These are phyloP conservation scores for Thelephora aurantiotincta DNA, from an alignment of 768 basidiomycete species.

Conservation along the genomic window DNA sequence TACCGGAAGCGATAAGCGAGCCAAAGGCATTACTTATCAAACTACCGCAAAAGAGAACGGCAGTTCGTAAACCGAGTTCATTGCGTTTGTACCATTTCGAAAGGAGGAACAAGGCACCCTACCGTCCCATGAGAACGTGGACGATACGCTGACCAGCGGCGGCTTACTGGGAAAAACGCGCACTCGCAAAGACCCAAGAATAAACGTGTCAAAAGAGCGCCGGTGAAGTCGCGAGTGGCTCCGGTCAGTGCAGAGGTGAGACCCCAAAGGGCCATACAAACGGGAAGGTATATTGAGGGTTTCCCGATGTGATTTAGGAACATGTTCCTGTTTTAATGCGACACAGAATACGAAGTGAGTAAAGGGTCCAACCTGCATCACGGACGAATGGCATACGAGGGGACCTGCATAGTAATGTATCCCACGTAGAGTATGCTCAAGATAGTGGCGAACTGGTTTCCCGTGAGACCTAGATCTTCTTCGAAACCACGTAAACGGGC, in stretches of 20 bases:
- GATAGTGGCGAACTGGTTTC: conserved; percentile 50
- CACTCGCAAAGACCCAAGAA: conserved; percentile 50
- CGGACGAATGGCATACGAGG: conserved; percentile 33
- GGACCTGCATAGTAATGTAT: conserved; percentile 71
- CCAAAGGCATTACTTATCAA: conserved; percentile 77
- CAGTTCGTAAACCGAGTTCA: conserved; percentile 58
- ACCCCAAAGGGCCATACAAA: conserved; percentile 54
- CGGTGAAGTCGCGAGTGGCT: conserved; percentile 28
- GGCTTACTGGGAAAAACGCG: conserved; percentile 41
- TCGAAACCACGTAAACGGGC: conserved; percentile 64
- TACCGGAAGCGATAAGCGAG: conserved; percentile 61
- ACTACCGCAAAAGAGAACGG: conserved; percentile 56
- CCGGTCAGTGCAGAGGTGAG: conserved; percentile 36
- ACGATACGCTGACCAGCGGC: background rate
- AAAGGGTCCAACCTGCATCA: background rate
- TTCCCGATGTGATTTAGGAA: conserved; percentile 51
- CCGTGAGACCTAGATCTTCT: conserved; percentile 46
- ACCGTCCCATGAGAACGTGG: background rate
- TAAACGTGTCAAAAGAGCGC: conserved; percentile 56
- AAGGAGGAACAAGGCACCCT: conserved; percentile 44
- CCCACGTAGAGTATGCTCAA: conserved; percentile 58
- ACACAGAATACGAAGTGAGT: background rate
- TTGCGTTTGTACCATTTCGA: conserved; percentile 62
- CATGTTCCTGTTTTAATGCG: conserved; percentile 38
- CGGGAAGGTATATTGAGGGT: conserved; percentile 55